Base-by-base conservation (phyloP, 352 stramenopile genomes). In the Phytophthora pisi region DNA sequence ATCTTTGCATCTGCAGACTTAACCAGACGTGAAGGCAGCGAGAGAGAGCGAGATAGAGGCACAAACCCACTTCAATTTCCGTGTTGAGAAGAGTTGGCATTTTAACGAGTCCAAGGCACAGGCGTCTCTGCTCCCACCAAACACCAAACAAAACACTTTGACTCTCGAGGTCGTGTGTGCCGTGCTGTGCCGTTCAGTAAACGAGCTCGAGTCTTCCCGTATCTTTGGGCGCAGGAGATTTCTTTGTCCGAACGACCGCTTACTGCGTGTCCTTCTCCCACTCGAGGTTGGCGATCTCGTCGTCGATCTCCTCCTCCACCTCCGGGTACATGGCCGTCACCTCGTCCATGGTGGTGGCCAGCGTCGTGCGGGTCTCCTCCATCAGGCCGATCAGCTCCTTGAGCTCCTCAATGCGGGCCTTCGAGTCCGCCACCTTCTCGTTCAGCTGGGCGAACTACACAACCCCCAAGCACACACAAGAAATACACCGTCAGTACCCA, bases 241-340 rank as follows among this genome's bases (percentile, higher is more conserved):
- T 42, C 20, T 60, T 51, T 53, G 23, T 53, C 4, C 18, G 56
- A 26, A 36, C 31, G 46, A 30, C 30, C 52, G 28, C 50, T 90
- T 92, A 92, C 74, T 93, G 82, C 64, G 78, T 85, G 81, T 96
- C 88, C 83, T 96, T 96, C 70, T 93, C 86, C 86, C 88, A 96
- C 74, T 96, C 88, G 72, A 90, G 86, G 72, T 90, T 90, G 70
- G 85, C 84, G 72, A 96, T 96, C 74, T 96, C 89, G 57, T 94
- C 83, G 60, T 96, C 84, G 66, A 95, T 95, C 75, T 95, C 89
- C 31, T 94, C 85, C 61, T 74, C 72, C 40, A 96, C 81, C 61
- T 95, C 86, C 47, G 89, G 89, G 79, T 96, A 93, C 84, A 92
- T 91, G 70, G 86, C 86, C 57, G 84, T 79, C 40, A 96, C 70